These are phyloP conservation scores for Cyberlindnera veronae DNA, from an alignment of 805 yeast genomes.

Conservation along the genomic window DNA sequence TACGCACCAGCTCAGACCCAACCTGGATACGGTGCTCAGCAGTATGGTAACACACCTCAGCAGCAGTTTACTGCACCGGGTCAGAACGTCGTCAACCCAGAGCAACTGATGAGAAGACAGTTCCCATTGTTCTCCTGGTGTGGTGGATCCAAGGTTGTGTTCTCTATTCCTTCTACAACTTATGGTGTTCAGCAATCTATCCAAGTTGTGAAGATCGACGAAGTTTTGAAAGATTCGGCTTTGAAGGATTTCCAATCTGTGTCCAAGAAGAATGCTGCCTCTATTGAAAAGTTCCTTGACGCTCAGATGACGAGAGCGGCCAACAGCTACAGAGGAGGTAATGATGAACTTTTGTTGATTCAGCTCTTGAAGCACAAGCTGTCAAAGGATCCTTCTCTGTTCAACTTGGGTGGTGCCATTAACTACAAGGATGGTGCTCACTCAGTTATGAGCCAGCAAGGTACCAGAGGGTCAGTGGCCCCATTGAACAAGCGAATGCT, in stretches of 20 bases:
- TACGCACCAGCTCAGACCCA: no score
- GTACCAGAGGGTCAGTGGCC: constrained; percentile 17
- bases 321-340: constrained; percentile 46
- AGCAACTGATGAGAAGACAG: constrained; percentile 54
- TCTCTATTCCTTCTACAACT: constrained; percentile 33
- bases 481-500: constrained; percentile 26
- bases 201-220: constrained; percentile 33
- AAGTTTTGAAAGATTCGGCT: constrained; percentile 31
- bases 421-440: constrained; percentile 16
- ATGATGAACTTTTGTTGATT: constrained; percentile 65
- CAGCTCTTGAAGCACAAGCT: constrained; percentile 26
- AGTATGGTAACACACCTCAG: background rate
- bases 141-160: constrained; percentile 40
- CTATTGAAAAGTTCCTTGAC: constrained; percentile 27
- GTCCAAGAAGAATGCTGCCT: constrained; percentile 27
- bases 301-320: constrained; percentile 13
- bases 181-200: constrained; percentile 35
- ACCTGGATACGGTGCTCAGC: background rate
- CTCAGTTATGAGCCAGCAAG: constrained; percentile 2
- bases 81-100: constrained; percentile 44
- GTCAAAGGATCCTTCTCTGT: constrained; percentile 11
- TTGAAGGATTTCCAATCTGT: constrained; percentile 35
- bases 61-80: constrained; percentile 5
- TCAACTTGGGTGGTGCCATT: constrained; percentile 22
- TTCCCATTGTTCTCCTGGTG: constrained; percentile 77